Base-by-base conservation (phyloP, 1,139 yeast genomes). In the Saccharomyces hybrid region DNA sequence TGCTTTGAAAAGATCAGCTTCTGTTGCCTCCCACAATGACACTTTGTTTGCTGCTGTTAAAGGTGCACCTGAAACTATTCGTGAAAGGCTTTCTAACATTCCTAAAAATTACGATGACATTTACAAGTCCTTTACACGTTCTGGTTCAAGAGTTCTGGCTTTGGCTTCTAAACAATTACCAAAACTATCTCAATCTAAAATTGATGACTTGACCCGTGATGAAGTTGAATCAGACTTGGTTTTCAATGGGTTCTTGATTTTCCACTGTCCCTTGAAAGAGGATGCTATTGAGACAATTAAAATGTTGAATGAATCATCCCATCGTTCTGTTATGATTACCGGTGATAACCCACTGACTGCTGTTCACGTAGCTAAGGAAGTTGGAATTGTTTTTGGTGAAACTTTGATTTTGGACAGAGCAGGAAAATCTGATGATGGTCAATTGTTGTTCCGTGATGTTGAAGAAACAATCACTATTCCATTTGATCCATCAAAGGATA, bases 311-410 rank as follows among this genome's bases (percentile, higher is more conserved):
- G 96, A 90, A 68, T 90, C 97, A 1, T 84, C 95, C 54, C 99
- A 93, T 71, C 89, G 99, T 70, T 84, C 86, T 71, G 83, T 95
- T 51, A 93, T 93, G 99, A 95, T 95, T 65, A 93, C 99, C 56
- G 99, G 99, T 76, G 99, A 93, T 73, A 95, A 93, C 71, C 98
- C 99, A 41, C 81, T 93, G 68, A 93, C 99, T 60, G 99, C 99
- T 41, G 95, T 95, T 60, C 98, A 93, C 69, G 99, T 93, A 64
- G 99, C 99, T 42, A 83, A 84, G 64, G 96, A 89, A 72, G 99
- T 95, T 58, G 85, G 78, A 31, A 93, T 93, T 67, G 87, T 91
- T 55, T 87, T 88, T 53, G 79, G 84, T 57, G 91, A 87, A 54
- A 89, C 88, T 32, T 78, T 93, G 64, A 90, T 95, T 64, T 78